Percentiles rank a stretch among this genome's conserved stretches.
Conservation (phyloP, 2,329 filamentous ascomycete species). For the Magnaporthiopsis rhizophila region DNA sequence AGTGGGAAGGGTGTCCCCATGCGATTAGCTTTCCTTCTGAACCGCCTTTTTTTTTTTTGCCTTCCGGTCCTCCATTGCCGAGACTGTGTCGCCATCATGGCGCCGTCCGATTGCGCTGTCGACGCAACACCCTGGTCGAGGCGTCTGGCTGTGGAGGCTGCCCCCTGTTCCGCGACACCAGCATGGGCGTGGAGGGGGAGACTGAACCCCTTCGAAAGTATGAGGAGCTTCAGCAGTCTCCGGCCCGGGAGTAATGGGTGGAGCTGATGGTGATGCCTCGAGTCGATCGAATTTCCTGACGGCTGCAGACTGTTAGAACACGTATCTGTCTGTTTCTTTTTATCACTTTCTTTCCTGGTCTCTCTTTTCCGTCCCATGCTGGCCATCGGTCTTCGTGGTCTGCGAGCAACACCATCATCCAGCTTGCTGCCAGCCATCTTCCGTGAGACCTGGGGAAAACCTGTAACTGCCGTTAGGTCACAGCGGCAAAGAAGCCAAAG, state of each 20-base stretch:
- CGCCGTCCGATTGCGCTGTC: background rate
- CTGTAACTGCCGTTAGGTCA: background rate
- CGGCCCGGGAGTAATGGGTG: background rate
- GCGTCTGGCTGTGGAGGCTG: background rate
- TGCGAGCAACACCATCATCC: background rate
- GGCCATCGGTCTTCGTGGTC: background rate
- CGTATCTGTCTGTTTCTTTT: background rate
- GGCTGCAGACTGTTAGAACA: background rate
- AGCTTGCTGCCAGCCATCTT: background rate
- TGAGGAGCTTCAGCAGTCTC: background rate
- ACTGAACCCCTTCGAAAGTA: background rate
- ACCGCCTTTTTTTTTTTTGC: background rate
- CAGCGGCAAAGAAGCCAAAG: background rate
- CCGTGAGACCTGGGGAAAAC: background rate
- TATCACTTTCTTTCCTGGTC: slow-evolving; percentile 1
- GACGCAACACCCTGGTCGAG: background rate
- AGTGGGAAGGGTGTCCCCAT: background rate
- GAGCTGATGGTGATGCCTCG: background rate
- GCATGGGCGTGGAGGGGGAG: background rate
- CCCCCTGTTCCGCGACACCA: background rate
- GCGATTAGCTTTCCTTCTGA: background rate
- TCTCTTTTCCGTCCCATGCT: background rate
- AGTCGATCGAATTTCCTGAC: background rate
- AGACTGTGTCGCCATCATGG: background rate
- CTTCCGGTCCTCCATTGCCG: background rate